Evolutionary conservation across 176 grass and related monocot species (phyloP).

Genomic region (Oryza brachyantha): DNA sequence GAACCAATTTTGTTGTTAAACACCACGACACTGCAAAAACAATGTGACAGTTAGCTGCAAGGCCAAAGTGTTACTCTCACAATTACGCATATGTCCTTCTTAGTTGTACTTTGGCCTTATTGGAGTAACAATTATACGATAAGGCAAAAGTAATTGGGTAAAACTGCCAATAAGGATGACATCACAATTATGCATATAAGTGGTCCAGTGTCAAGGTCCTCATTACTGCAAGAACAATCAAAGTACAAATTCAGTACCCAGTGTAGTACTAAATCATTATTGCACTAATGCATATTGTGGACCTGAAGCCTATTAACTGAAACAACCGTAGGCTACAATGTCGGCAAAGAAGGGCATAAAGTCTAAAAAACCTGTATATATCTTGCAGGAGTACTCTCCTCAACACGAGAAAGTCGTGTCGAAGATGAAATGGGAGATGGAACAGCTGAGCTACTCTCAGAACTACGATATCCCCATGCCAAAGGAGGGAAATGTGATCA

Average conservation of each 20-base stretch:
- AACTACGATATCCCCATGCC: conserved; percentile 23
- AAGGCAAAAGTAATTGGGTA: too few relatives aligned
- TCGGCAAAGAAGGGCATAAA: not conserved
- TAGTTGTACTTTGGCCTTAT: too few relatives aligned
- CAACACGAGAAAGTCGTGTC: conserved; percentile 31
- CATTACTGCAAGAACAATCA: not conserved
- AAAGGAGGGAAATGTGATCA: conserved; percentile 24
- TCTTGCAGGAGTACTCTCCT: conserved; percentile 35
- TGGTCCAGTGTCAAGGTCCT: conserved; percentile 10
- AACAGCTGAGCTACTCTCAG: conserved; percentile 10
- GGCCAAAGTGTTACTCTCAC: not conserved
- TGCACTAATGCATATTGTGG: not conserved
- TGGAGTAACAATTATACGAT: too few relatives aligned
- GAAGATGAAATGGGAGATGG: conserved; percentile 41
- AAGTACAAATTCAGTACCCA: not conserved
- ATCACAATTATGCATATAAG: too few relatives aligned
- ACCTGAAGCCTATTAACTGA: not conserved
- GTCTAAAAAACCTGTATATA: not conserved
- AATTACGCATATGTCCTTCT: conserved; percentile 9
- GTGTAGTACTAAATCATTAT: not conserved
- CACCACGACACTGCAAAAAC: not conserved
- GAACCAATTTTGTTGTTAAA: not conserved
- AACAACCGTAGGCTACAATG: not conserved
- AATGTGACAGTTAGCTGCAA: not conserved
- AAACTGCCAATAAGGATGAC: too few relatives aligned